Evolutionary conservation across 257 asterid species (phyloP), one percentile per base, ranked within the genome.

Genomic region (Verbascum thapsus): DNA sequence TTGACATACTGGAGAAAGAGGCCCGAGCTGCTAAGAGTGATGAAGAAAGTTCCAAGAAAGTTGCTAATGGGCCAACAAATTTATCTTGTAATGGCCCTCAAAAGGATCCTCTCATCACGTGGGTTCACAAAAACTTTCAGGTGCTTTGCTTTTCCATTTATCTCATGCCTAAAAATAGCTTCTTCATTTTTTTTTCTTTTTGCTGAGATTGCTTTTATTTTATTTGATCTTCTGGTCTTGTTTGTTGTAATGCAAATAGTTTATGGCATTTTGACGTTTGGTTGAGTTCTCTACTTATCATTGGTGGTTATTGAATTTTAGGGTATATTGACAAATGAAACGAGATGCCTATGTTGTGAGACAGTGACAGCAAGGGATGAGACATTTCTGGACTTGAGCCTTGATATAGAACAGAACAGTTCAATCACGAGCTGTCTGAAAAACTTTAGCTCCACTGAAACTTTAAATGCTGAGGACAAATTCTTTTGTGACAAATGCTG

Each of bases 61-160:
- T 82, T 71, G 76, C 94, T 52, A 83, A 90, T 69, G 96, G 96
- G 39, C 85, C 82, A 9, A 81, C 74, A 44, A 77, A n/a, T 42
- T 45, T 60, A 26, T 73, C 69, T 32, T 76, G 76, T 41, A 87
- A 81, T 63, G 86, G 88, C 61, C 69, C 52, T 52, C 78, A 63
- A 55, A 76, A 85, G 79, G 96, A 87, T 63, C 88, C 90, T 15
- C 58, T 82, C 60, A 74, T 87, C 72, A 86, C 97, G 55, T 85
- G 95, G 97, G 97, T 90, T 75, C 96, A 90, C 87, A 85, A 85
- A 71, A 85, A 83, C 74, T 90, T 90, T 73, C 96, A 90, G 90
- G 97, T 82, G 68, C 47, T 12, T 70, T 54, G 67, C 40, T 38
- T 67, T 49, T 52, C 35, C 53, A 13, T 61, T 55, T 26, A 62